Base-by-base conservation (phyloP, 2,329 filamentous ascomycete species). In the Hirsutella rhossiliensis region DNA sequence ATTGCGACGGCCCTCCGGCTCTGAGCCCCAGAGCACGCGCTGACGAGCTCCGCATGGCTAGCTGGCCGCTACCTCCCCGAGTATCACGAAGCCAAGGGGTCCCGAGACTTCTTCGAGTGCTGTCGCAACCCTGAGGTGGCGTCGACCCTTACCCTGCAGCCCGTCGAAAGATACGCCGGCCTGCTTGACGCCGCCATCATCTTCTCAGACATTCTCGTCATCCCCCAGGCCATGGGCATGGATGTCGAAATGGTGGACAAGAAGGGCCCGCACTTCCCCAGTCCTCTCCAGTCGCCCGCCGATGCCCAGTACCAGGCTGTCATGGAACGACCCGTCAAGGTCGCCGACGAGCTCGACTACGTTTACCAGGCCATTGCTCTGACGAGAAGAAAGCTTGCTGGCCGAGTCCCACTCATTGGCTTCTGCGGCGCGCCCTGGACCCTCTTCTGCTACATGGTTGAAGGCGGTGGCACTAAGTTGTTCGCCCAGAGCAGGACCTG, bases 341-440 rank as follows among this genome's bases (percentile, higher is more conserved):
- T 95, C 19, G 79, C 82, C 52, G 73, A 78, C 49, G 87, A 92
- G 63, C 70, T 98, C 48, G 84, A 84, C 57, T 98, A 98, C 61
- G 92, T 98, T 12, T 98, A 96, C 73, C 82, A 89, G 58, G 92
- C 90, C 17, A 94, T 98, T 51, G 94, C 88, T 1, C 63, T 96
- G 57, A 97, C 92, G 23, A 75, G 92, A 53, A 75, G 86, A 62
- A 96, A 95, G 72, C 68, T 98, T 43, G 74, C 81, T 40, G 92
- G 92, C 1, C 75, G 88, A 39, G 92, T 98, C 29, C 92, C 92
- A 6, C 67, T 98, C 51, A 94, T 95, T 60, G 92, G 92, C 31
- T 98, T 98, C 69, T 96, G 89, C 56, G 92, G 92, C 44, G 89
- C 92, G 8, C 92, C 92, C 1, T 98, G 92, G 87, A 98, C 92